Evolutionary conservation across 2,329 filamentous ascomycete species (phyloP).

Genomic region (Monosporascus sp.): DNA sequence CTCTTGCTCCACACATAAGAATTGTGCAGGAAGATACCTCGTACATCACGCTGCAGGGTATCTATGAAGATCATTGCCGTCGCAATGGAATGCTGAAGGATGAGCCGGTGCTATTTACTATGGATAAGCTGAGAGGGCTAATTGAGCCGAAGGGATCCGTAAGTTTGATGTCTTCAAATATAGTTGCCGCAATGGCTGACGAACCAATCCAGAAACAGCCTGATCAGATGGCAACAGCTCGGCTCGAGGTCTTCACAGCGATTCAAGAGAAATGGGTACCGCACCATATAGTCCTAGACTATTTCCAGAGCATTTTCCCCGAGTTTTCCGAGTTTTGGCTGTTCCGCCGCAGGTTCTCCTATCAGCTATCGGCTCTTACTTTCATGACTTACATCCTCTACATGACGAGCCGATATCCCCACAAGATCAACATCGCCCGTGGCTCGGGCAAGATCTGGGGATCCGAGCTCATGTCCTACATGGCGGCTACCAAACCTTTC

Average conservation of each 20-base stretch:
- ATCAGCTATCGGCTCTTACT: conserved; percentile 88
- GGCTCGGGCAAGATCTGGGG: conserved; percentile 93
- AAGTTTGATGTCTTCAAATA: conserved; percentile 28
- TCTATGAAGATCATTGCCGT: conserved; percentile 95
- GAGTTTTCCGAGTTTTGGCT: conserved; percentile 95
- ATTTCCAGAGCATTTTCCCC: conserved; percentile 83
- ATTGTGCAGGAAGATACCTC: conserved; percentile 94
- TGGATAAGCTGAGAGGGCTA: conserved; percentile 83
- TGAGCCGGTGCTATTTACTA: conserved; percentile 88
- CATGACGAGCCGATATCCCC: conserved; percentile 92
- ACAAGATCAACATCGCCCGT: conserved; percentile 89
- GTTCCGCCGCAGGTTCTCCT: conserved; percentile 94
- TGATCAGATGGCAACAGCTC: conserved; percentile 67
- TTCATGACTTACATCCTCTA: conserved; percentile 99
- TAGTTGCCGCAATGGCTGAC: conserved; percentile 9
- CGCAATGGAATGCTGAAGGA: conserved; percentile 86
- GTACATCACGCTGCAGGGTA: conserved; percentile 87
- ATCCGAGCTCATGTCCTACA: conserved; percentile 84
- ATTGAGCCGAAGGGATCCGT: conserved; percentile 61
- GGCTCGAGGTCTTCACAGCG: conserved; percentile 86
- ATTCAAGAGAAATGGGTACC: conserved; percentile 94
- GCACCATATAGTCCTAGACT: conserved; percentile 74
- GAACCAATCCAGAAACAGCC: conserved; percentile 49
- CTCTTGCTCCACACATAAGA: conserved; percentile 87
- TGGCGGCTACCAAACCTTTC: conserved; percentile 77